Evolutionary conservation across 495 filamentous ascomycete species (phyloP), one percentile per base, ranked within the genome.

Genomic region (Achaetomiella virescens): DNA sequence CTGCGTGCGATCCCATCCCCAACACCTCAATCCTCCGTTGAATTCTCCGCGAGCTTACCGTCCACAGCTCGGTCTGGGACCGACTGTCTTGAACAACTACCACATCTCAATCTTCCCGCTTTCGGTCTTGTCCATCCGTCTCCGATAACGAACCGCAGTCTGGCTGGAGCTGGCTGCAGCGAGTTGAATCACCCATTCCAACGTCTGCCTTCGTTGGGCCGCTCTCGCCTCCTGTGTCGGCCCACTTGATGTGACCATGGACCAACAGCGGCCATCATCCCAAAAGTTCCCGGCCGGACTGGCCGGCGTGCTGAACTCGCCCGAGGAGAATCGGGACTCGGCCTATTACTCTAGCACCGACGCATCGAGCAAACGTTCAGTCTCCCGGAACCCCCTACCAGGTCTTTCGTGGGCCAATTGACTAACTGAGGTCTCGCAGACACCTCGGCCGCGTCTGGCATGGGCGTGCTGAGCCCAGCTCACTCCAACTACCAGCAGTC

Each of bases 331-430:
- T 51, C 69, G 78, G 20, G 79, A 82, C 61, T 80, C 77, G 33
- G 78, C 77, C 11, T 82, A 81, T 52, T 81, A 70, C 50, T 80
- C 77, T 21, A 75, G 72, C 37, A 77, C 72, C n/a, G 79, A 78
- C 64, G 72, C 73, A 33, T 76, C 76, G 5, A 80, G 77, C 69
- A 82, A 82, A 63, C 79, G 79, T 82, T 58, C 65, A 75, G 64
- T 38, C 36, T 43, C 47, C 48, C 48, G 20, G 25, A 38, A 14
- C 31, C 57, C 24, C 42, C 50, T 50, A 24, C 21, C 52, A 22
- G 46, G 40, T 10, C 20, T 31, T 29, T 44, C 33, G 25, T 54
- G 22, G 52, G 31, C 48, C 58, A 54, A 48, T 51, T 55, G 54
- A 29, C 60, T 62, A 24, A 60, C 57, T 52, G 20, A 29, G 18